phyloP scores from a whole-genome alignment of 768 basidiomycete genomes.

The Astraeus odoratus region DNA sequence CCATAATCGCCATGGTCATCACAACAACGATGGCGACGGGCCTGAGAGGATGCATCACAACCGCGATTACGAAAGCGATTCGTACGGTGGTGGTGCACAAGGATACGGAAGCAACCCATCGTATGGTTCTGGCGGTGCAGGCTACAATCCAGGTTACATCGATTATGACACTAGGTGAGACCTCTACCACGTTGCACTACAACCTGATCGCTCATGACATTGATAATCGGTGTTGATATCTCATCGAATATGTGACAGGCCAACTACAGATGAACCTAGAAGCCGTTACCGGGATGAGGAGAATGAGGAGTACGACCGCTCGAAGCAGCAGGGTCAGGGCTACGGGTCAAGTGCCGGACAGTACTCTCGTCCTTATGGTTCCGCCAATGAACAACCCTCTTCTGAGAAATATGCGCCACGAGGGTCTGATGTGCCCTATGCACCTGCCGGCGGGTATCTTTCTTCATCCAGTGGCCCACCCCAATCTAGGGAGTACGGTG shows the following conservation, averaged over 20 bases:
- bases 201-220: too few relatives aligned
- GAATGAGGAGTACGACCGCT: neutral
- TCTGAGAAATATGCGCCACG: too few relatives aligned
- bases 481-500: neutral
- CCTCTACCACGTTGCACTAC: neutral
- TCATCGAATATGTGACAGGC: neutral
- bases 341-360: neutral
- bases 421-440: neutral
- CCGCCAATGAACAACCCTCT: too few relatives aligned
- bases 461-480: too few relatives aligned
- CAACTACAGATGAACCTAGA: too few relatives aligned
- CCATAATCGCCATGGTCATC: neutral
- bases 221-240: too few relatives aligned
- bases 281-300: neutral
- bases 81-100: neutral
- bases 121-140: neutral
- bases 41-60: too few relatives aligned
- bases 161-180: neutral
- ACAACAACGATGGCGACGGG: neutral
- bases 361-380: neutral
- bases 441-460: neutral
- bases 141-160: neutral
- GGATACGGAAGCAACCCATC: neutral
- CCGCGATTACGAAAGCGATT: neutral
- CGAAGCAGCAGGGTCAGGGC: neutral